Percentiles rank a stretch among this genome's conserved stretches.
These are phyloP conservation scores for Nicotiana paniculata DNA, from an alignment of 257 asterid species.

Conservation along the genomic window DNA sequence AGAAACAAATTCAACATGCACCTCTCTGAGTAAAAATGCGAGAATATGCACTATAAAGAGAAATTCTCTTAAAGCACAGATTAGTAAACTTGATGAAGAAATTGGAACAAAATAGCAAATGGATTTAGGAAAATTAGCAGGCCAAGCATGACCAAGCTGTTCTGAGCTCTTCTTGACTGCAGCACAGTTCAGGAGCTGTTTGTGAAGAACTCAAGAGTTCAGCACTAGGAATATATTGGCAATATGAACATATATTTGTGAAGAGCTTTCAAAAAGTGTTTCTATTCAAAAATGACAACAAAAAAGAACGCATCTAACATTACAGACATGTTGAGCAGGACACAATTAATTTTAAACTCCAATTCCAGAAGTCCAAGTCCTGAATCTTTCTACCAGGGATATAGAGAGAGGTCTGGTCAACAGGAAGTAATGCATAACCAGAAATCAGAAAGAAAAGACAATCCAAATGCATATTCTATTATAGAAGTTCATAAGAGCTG, in stretches of 20 bases:
- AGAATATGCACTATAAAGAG: background rate
- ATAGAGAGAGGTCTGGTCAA: background rate
- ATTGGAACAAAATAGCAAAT: background rate
- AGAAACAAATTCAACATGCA: background rate
- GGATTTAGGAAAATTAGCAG: background rate
- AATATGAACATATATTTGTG: background rate
- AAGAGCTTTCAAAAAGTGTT: background rate
- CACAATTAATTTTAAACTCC: background rate
- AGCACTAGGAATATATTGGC: background rate
- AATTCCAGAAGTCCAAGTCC: background rate
- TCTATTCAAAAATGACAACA: background rate
- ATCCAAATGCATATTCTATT: background rate
- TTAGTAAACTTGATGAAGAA: slow-evolving; percentile 4
- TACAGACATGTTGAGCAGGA: background rate
- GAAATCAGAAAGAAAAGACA: background rate
- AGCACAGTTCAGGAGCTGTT: background rate
- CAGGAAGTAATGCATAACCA: background rate
- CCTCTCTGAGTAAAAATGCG: background rate
- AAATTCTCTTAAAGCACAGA: background rate
- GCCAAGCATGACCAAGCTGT: background rate
- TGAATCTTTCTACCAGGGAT: background rate
- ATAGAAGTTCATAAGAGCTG: background rate
- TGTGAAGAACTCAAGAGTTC: background rate
- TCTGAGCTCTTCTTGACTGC: background rate
- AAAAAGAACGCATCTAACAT: background rate